Percentiles rank a stretch among this genome's conserved stretches.
Evolutionary conservation across 169 alveolate species (phyloP).

Genomic region (Cardiosporidium cionae): DNA sequence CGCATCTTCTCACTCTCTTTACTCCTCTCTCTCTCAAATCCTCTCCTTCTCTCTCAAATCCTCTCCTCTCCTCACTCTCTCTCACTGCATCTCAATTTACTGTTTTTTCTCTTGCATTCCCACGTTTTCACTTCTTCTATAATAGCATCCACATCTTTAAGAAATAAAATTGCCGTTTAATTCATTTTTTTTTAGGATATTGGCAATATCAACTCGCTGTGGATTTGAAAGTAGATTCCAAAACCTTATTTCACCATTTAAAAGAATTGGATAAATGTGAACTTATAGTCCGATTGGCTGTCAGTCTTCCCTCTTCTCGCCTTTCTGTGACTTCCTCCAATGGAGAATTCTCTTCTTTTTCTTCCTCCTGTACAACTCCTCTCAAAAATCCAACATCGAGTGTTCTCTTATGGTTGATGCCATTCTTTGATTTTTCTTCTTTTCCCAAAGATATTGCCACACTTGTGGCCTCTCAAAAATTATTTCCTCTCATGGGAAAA

Average conservation of each 20-base stretch:
- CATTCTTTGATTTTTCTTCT: constrained; percentile 7
- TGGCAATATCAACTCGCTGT: constrained; percentile 27
- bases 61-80: too few species aligned
- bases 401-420: constrained; percentile 18
- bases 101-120: too few species aligned
- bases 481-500: constrained; percentile 23
- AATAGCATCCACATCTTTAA: too few species aligned
- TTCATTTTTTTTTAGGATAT: constrained; percentile 34
- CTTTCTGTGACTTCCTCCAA: not conserved
- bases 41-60: too few species aligned
- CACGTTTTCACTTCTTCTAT: too few species aligned
- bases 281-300: constrained; percentile 11
- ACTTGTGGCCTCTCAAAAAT: constrained; percentile 7
- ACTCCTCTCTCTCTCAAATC: too few species aligned
- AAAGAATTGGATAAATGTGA: constrained; percentile 15
- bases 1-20: too few species aligned
- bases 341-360: not conserved
- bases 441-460: constrained; percentile 13
- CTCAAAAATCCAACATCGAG: constrained; percentile 17
- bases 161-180: too few species aligned
- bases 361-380: not conserved
- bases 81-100: too few species aligned
- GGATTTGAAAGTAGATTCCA: constrained; percentile 17
- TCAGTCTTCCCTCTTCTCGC: constrained; percentile 13
- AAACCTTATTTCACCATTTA: constrained; percentile 24